Conservation (phyloP, 495 filamentous ascomycete genomes). For the Hypoxylon fuscum region DNA sequence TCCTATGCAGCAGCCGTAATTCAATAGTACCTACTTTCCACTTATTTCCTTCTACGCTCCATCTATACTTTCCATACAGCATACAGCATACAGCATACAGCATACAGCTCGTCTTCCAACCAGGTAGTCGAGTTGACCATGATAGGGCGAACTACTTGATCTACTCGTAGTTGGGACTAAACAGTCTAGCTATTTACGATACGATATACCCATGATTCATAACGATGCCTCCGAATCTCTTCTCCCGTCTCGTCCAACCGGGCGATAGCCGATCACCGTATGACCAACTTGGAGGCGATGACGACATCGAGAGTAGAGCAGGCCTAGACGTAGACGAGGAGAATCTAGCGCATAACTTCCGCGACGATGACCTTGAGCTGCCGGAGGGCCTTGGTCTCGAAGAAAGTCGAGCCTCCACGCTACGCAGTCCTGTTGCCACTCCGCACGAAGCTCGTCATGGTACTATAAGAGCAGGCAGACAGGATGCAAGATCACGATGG, state of each 20-base stretch:
- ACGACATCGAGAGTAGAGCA: constrained; percentile 73
- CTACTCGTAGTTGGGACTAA: constrained; percentile 27
- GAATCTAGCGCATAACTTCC: constrained; percentile 70
- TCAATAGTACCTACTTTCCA: neutral
- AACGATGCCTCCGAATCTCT: constrained; percentile 77
- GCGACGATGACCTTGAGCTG: constrained; percentile 73
- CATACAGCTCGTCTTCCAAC: neutral
- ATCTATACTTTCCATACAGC: too few species aligned
- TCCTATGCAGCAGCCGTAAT: neutral
- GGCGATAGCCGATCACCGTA: constrained; percentile 73
- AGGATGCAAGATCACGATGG: constrained; percentile 43
- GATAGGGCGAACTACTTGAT: constrained; percentile 18
- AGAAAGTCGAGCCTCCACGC: constrained; percentile 66
- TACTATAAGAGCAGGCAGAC: constrained; percentile 7
- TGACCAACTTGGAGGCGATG: constrained; percentile 70
- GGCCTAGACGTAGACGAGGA: constrained; percentile 76
- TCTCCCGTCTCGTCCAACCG: constrained; percentile 76
- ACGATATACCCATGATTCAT: constrained; percentile 30
- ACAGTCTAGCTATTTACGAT: constrained; percentile 10
- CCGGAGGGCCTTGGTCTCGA: constrained; percentile 70
- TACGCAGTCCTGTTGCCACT: constrained; percentile 55
- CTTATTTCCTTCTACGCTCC: neutral
- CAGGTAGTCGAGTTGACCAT: constrained; percentile 10
- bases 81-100: too few species aligned
- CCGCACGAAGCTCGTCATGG: constrained; percentile 32